A percentile compares a stretch with the other conserved stretches of the same genome.
These are phyloP conservation scores for Carex sylvatica DNA, from an alignment of 202 grass and related monocot genomes.

Conservation along the genomic window DNA sequence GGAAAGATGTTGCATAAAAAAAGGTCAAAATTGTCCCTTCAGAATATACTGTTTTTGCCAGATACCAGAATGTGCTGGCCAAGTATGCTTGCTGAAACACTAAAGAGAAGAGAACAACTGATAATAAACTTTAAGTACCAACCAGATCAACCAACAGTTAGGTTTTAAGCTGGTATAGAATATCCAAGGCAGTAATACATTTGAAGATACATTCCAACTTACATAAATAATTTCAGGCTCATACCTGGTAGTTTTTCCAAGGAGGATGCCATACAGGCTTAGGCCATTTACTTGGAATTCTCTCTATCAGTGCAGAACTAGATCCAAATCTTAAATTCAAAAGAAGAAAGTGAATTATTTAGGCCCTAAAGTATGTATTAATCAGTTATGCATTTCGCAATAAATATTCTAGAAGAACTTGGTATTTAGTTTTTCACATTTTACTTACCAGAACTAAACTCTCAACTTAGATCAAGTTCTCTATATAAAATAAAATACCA, in stretches of 20 bases:
- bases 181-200: neutral
- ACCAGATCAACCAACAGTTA: neutral
- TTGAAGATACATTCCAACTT: neutral
- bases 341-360: neutral
- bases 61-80: neutral
- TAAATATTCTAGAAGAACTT: slow-evolving; percentile 2
- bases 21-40: neutral
- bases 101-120: neutral
- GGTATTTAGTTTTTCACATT: neutral
- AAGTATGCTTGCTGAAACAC: neutral
- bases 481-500: too few species aligned
- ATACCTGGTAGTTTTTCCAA: slow-evolving; percentile 96
- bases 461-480: slow-evolving; percentile 67
- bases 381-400: neutral
- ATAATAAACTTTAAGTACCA: neutral
- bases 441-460: slow-evolving; percentile 50
- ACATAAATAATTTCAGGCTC: neutral
- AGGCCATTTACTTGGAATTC: slow-evolving; percentile 93
- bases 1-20: neutral
- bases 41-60: neutral
- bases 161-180: neutral
- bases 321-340: slow-evolving; percentile 52
- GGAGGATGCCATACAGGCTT: slow-evolving; percentile 88
- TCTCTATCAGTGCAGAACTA: slow-evolving; percentile 84
- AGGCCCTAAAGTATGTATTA: neutral